A percentile compares a stretch with the other conserved stretches of the same genome.
phyloP scores from a whole-genome alignment of 352 stramenopile species.

The Aphanomyces cochlioides region DNA sequence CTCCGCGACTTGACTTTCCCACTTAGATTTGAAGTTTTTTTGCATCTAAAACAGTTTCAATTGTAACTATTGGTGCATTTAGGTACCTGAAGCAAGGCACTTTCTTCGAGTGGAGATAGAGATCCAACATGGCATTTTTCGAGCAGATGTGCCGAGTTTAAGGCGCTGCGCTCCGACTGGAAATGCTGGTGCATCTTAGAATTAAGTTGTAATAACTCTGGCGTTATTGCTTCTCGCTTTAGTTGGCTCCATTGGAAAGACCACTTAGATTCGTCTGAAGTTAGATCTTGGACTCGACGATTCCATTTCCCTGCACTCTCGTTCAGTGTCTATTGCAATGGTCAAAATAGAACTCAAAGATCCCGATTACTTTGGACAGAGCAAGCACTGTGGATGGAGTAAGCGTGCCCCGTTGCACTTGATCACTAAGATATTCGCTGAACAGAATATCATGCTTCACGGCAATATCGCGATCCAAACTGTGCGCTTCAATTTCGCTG shows the following conservation, averaged over 20 bases:
- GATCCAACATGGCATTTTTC: slow-evolving; percentile 1
- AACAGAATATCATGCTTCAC: slow-evolving; percentile 33
- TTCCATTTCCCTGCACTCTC: neutral
- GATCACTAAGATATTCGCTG: neutral
- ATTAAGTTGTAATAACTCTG: neutral
- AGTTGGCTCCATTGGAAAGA: neutral
- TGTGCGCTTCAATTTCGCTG: neutral
- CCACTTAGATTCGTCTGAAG: slow-evolving; percentile 9
- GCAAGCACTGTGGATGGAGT: neutral
- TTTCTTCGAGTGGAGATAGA: neutral
- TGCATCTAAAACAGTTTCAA: slow-evolving; percentile 29
- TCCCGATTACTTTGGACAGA: neutral
- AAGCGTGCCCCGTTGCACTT: too few species aligned
- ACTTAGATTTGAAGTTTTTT: slow-evolving; percentile 31
- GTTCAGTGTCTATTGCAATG: neutral
- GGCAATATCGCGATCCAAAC: slow-evolving; percentile 23
- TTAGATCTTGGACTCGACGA: neutral
- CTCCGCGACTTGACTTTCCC: slow-evolving; percentile 16
- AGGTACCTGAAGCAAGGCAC: neutral
- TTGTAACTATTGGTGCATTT: slow-evolving; percentile 4
- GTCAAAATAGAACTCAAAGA: neutral
- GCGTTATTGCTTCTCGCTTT: neutral
- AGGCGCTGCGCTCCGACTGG: neutral
- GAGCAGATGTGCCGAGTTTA: neutral
- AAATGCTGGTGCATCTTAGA: neutral